These are phyloP conservation scores for Filobasidium wieringae DNA, from an alignment of 768 basidiomycete genomes.

Conservation along the genomic window DNA sequence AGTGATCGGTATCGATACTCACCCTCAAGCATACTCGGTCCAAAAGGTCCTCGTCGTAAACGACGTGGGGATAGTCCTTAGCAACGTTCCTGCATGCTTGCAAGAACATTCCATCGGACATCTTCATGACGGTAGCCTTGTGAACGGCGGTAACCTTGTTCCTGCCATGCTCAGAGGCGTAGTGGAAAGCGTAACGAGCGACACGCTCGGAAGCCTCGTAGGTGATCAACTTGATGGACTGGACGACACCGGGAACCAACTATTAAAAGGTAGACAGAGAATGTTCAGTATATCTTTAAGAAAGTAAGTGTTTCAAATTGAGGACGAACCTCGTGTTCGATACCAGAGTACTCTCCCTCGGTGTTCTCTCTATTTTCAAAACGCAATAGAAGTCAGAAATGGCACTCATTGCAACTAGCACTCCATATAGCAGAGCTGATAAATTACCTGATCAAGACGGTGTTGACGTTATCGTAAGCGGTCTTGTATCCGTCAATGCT, in stretches of 20 bases:
- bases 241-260: slow-evolving; percentile 94
- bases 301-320: slow-evolving; percentile 4
- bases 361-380: slow-evolving; percentile 60
- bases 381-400: not conserved
- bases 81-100: slow-evolving; percentile 92
- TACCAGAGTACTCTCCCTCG: slow-evolving; percentile 98
- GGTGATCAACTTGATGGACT: slow-evolving; percentile 98
- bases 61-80: slow-evolving; percentile 83
- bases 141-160: slow-evolving; percentile 95
- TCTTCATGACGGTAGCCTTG: slow-evolving; percentile 99
- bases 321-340: slow-evolving; percentile 82
- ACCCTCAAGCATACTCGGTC: slow-evolving; percentile 93
- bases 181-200: slow-evolving; percentile 95
- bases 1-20: slow-evolving; percentile 13
- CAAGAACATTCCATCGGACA: slow-evolving; percentile 99
- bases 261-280: slow-evolving; percentile 28
- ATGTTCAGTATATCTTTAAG: not conserved
- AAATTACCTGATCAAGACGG: slow-evolving; percentile 68
- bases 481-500: slow-evolving; percentile 97
- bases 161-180: slow-evolving; percentile 75
- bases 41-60: slow-evolving; percentile 91
- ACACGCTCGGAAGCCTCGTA: slow-evolving; percentile 98
- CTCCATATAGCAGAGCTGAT: not conserved
- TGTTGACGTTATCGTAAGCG: slow-evolving; percentile 95
- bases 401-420: not conserved